These are phyloP conservation scores for Calcarisporium arbuscula DNA, from an alignment of 2,329 filamentous ascomycete genomes.

Conservation along the genomic window DNA sequence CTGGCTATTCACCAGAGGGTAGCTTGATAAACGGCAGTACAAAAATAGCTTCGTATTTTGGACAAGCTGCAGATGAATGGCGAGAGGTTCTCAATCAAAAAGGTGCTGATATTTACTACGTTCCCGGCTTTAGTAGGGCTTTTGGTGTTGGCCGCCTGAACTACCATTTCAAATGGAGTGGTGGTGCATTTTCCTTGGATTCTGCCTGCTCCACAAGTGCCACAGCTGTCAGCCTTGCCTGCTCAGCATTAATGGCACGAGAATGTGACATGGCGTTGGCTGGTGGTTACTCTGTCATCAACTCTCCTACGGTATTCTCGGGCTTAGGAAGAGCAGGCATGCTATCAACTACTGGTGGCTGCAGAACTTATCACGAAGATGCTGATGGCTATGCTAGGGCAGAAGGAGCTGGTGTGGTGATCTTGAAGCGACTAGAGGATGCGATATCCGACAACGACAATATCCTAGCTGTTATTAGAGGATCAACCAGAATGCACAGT, in stretches of 20 bases:
- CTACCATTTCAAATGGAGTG: slow-evolving; percentile 71
- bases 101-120: slow-evolving; percentile 48
- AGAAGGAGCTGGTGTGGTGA: slow-evolving; percentile 65
- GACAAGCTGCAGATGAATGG: slow-evolving; percentile 69
- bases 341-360: slow-evolving; percentile 46
- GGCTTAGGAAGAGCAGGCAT: slow-evolving; percentile 74
- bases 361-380: slow-evolving; percentile 69
- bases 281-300: slow-evolving; percentile 68
- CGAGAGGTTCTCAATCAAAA: slow-evolving; percentile 68
- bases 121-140: slow-evolving; percentile 40
- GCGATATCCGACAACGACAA: slow-evolving; percentile 69
- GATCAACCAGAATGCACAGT: slow-evolving; percentile 72
- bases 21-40: slow-evolving; percentile 59
- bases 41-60: slow-evolving; percentile 66
- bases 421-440: slow-evolving; percentile 72
- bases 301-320: slow-evolving; percentile 73
- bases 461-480: slow-evolving; percentile 66
- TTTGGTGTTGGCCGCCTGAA: slow-evolving; percentile 57
- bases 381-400: slow-evolving; percentile 78
- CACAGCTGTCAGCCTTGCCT: slow-evolving; percentile 62
- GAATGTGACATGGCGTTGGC: slow-evolving; percentile 75
- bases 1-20: slow-evolving; percentile 59
- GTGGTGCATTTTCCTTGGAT: slow-evolving; percentile 65
- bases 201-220: slow-evolving; percentile 71
- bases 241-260: slow-evolving; percentile 59